A percentile compares a stretch with the other conserved stretches of the same genome.
Conservation (phyloP, 768 basidiomycete species). For the Lepiota brunneoincarnata region DNA sequence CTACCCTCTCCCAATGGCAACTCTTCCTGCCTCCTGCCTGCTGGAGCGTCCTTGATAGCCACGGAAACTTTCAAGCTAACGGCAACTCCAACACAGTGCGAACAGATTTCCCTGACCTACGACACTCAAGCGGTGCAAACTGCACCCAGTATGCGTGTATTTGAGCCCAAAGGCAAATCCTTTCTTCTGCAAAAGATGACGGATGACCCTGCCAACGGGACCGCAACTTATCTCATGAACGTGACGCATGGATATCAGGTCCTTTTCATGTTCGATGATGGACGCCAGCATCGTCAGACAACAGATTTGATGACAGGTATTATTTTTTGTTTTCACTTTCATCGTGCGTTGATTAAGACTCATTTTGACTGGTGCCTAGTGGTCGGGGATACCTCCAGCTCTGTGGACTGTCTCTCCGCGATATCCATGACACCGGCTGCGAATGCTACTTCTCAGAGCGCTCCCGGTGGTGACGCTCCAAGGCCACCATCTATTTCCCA, state of each 20-base stretch:
- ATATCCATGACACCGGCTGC: neutral
- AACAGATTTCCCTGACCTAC: slow-evolving; percentile 43
- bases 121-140: slow-evolving; percentile 26
- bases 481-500: neutral
- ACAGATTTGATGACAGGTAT: slow-evolving; percentile 40
- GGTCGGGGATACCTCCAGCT: neutral
- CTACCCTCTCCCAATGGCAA: slow-evolving; percentile 35
- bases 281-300: slow-evolving; percentile 34
- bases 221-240: slow-evolving; percentile 41
- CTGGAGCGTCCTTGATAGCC: slow-evolving; percentile 10
- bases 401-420: slow-evolving; percentile 5
- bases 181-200: slow-evolving; percentile 24
- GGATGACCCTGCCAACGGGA: slow-evolving; percentile 26
- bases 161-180: slow-evolving; percentile 31
- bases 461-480: neutral
- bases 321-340: neutral
- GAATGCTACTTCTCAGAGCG: neutral
- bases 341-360: neutral
- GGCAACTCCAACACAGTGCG: slow-evolving; percentile 42
- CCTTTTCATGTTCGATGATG: slow-evolving; percentile 44
- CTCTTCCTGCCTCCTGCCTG: slow-evolving; percentile 37
- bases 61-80: slow-evolving; percentile 29
- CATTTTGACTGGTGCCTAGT: neutral
- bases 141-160: slow-evolving; percentile 36
- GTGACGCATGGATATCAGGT: slow-evolving; percentile 33